phyloP scores from a whole-genome alignment of 257 asterid species.

The Lycium ferocissimum region DNA sequence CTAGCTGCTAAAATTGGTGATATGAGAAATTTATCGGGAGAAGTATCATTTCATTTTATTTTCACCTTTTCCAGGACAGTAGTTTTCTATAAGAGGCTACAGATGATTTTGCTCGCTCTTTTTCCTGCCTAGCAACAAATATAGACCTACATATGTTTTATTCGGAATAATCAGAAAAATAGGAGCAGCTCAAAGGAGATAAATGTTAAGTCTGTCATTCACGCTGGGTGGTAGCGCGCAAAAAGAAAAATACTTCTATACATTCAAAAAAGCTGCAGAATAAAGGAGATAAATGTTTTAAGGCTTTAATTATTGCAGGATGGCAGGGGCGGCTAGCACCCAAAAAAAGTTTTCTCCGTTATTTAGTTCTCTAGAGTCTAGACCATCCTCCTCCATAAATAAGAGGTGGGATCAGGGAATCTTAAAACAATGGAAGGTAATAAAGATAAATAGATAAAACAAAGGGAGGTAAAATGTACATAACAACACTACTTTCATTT shows the following conservation, averaged over 20 bases:
- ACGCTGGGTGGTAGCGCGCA: not conserved
- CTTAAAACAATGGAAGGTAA: not conserved
- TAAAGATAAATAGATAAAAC: not conserved
- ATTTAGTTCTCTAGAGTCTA: conserved; percentile 14
- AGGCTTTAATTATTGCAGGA: not conserved
- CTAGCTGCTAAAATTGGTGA: not conserved
- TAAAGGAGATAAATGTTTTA: not conserved
- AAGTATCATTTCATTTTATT: conserved; percentile 17
- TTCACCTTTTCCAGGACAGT: not conserved
- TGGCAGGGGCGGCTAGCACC: not conserved
- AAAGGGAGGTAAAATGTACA: not conserved
- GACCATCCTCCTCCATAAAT: not conserved
- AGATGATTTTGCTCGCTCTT: not conserved
- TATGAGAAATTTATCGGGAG: not conserved
- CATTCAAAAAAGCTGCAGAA: not conserved
- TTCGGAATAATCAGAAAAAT: not conserved
- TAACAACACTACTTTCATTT: conserved; percentile 14
- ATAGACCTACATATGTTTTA: not conserved
- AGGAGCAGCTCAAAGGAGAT: not conserved
- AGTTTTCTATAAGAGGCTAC: not conserved
- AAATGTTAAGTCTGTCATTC: not conserved
- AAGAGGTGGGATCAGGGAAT: conserved; percentile 14
- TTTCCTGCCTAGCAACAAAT: not conserved
- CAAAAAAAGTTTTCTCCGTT: not conserved
- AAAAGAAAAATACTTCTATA: not conserved